Conservation (phyloP, 2,329 filamentous ascomycete species). For the Alternaria sp. region DNA sequence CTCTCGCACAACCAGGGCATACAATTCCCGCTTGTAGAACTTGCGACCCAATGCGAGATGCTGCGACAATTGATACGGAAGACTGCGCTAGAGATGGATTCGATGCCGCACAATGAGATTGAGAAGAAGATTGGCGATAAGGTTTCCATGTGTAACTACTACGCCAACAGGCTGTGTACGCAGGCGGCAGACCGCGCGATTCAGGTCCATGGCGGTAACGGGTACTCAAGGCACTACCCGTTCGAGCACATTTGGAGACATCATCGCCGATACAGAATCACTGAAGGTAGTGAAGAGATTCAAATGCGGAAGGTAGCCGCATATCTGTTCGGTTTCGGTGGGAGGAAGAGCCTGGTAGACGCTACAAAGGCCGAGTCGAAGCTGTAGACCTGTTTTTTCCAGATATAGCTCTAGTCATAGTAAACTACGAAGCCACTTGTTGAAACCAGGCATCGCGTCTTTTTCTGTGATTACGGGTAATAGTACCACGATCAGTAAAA, state of each 20-base stretch:
- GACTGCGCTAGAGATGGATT: slow-evolving; percentile 69
- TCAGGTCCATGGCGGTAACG: slow-evolving; percentile 68
- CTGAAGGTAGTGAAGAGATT: slow-evolving; percentile 71
- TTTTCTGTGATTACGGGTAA: slow-evolving; percentile 15
- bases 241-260: slow-evolving; percentile 73
- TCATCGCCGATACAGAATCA: slow-evolving; percentile 69
- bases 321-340: slow-evolving; percentile 65
- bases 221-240: slow-evolving; percentile 65
- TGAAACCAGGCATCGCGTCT: slow-evolving; percentile 15
- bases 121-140: slow-evolving; percentile 68
- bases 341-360: slow-evolving; percentile 52
- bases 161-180: slow-evolving; percentile 67
- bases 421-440: slow-evolving; percentile 22
- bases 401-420: neutral
- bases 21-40: slow-evolving; percentile 70
- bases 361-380: slow-evolving; percentile 44
- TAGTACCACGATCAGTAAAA: slow-evolving; percentile 5
- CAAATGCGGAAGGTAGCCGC: slow-evolving; percentile 72
- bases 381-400: slow-evolving; percentile 26
- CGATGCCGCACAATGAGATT: slow-evolving; percentile 62
- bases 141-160: slow-evolving; percentile 73
- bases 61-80: slow-evolving; percentile 67
- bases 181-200: slow-evolving; percentile 70
- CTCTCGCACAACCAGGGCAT: slow-evolving; percentile 69
- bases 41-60: slow-evolving; percentile 70